Base-by-base conservation (phyloP, 2,329 filamentous ascomycete species). In the Diaporthe helianthi region DNA sequence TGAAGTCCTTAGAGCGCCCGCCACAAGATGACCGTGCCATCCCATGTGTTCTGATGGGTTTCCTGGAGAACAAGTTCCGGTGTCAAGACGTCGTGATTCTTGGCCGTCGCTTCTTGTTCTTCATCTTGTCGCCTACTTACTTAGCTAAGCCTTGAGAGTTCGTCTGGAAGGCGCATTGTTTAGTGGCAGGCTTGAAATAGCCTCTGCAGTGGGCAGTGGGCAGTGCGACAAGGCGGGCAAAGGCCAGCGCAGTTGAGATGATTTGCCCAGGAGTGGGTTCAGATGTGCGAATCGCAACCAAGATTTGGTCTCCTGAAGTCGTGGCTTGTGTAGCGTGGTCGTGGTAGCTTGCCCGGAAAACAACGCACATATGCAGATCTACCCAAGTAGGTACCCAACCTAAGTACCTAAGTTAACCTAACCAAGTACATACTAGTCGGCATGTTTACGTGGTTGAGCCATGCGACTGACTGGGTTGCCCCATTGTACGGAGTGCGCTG, bases 281-380 rank as follows among this genome's bases (percentile, higher is more conserved):
- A 15, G 58, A 63, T 63, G 41, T 63, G 6, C 58, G 58, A 63
- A 49, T 63, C 58, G 58, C 58, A 63, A 63, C 29, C 58, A 36
- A 8, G 1, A 7, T 19, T 8, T 41, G 58, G 44, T 49, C 44
- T 33, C 58, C 47, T 61, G n/a, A n/a, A n/a, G n/a, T n/a, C n/a
- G n/a, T n/a, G 58, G 44, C 58, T 36, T 41, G 29, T 63, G 29
- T 63, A 63, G 44, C 58, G 44, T 15, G n/a, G 17, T 36, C 7
- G 36, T 44, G 54, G 54, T 19, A 22, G 36, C 26, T 22, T 46
- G 24, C 29, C 15, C 19, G n/a, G 44, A 63, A 36, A 49, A 36
- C 41, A 46, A 10, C 13, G 44, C 41, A 36, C 58, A 49, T 47
- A 41, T 36, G 58, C n/a, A 47, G 36, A 63, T 63, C 58, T 36